A percentile compares a stretch with the other conserved stretches of the same genome.
phyloP scores from a whole-genome alignment of 805 yeast species.

The Saturnispora silvae region DNA sequence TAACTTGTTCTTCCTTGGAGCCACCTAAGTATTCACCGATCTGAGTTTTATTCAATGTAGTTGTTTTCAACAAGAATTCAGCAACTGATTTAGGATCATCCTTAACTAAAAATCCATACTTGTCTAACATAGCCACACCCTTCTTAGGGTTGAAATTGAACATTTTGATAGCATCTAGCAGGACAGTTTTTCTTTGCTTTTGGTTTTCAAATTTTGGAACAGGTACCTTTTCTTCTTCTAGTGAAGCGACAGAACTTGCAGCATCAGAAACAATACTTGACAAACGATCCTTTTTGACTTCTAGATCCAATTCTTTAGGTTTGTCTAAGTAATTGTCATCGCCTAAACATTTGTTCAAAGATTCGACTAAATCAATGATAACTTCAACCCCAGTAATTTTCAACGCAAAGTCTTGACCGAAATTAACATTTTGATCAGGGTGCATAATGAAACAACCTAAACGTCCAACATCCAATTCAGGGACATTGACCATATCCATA shows the following conservation, averaged over 20 bases:
- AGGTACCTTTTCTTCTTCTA: slow-evolving; percentile 23
- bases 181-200: slow-evolving; percentile 73
- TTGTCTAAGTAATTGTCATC: slow-evolving; percentile 22
- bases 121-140: slow-evolving; percentile 57
- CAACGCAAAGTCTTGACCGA: slow-evolving; percentile 75
- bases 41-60: slow-evolving; percentile 69
- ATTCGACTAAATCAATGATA: slow-evolving; percentile 70
- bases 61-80: slow-evolving; percentile 50
- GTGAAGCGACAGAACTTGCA: slow-evolving; percentile 19
- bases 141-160: slow-evolving; percentile 81
- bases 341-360: slow-evolving; percentile 82
- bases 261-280: slow-evolving; percentile 17
- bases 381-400: slow-evolving; percentile 74
- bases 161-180: slow-evolving; percentile 64
- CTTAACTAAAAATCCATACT: slow-evolving; percentile 50
- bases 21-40: slow-evolving; percentile 92
- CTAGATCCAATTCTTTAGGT: slow-evolving; percentile 3
- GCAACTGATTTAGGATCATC: slow-evolving; percentile 65
- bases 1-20: slow-evolving; percentile 65
- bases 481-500: slow-evolving; percentile 62
- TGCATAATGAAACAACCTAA: slow-evolving; percentile 44
- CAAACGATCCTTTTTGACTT: not conserved
- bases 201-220: slow-evolving; percentile 74
- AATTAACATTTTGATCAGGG: slow-evolving; percentile 40
- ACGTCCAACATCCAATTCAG: slow-evolving; percentile 63